Conservation (phyloP, 1,284 basidiomycete genomes). For the Kalmanozyma brasiliensis region DNA sequence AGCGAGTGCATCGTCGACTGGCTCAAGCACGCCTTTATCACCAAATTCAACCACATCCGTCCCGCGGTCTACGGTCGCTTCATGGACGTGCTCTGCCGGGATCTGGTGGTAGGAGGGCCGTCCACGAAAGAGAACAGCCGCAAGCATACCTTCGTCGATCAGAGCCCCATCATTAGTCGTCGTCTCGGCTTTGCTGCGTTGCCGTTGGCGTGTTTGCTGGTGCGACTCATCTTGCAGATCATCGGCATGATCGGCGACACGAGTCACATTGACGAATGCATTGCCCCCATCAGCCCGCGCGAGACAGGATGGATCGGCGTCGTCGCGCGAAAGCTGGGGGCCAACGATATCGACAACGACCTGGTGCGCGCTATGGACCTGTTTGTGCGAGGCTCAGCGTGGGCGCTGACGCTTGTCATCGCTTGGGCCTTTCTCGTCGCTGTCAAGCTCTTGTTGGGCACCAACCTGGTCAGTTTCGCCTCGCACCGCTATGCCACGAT, state of each 20-base stretch:
- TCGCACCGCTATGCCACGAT: slow-evolving; percentile 58
- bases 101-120: slow-evolving; percentile 84
- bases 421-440: slow-evolving; percentile 60
- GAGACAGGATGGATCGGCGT: slow-evolving; percentile 41
- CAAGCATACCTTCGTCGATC: slow-evolving; percentile 89
- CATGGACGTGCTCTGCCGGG: slow-evolving; percentile 93
- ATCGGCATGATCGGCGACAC: slow-evolving; percentile 73
- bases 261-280: slow-evolving; percentile 68
- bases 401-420: slow-evolving; percentile 46
- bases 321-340: slow-evolving; percentile 32
- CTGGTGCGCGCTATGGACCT: slow-evolving; percentile 33
- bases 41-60: slow-evolving; percentile 88
- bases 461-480: slow-evolving; percentile 61
- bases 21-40: slow-evolving; percentile 99
- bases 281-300: slow-evolving; percentile 27
- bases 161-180: slow-evolving; percentile 91
- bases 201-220: slow-evolving; percentile 88
- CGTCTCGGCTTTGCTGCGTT: slow-evolving; percentile 92
- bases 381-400: slow-evolving; percentile 42
- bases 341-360: slow-evolving; percentile 43
- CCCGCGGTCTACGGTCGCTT: slow-evolving; percentile 95
- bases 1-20: slow-evolving; percentile 97
- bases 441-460: slow-evolving; percentile 64
- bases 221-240: slow-evolving; percentile 87
- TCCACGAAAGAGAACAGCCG: slow-evolving; percentile 27